phyloP scores from a whole-genome alignment of 768 basidiomycete genomes.

The Suillus luteus region DNA sequence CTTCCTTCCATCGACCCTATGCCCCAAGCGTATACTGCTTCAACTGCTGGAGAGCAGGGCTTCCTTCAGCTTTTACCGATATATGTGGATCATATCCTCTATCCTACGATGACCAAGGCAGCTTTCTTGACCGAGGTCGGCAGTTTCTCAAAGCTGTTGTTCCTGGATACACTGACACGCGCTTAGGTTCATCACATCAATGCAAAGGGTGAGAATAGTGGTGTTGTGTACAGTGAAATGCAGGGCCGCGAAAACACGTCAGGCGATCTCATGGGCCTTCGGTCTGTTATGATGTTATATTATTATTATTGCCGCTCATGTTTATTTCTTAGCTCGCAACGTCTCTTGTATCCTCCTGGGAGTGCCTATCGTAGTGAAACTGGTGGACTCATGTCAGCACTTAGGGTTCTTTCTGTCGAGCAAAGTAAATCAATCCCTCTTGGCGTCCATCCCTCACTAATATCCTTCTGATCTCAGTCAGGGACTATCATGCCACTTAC shows the following conservation, averaged over 20 bases:
- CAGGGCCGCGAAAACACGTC: constrained; percentile 94
- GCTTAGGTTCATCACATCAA: constrained; percentile 94
- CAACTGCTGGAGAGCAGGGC: constrained; percentile 93
- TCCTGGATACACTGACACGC: constrained; percentile 4
- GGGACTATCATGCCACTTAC: constrained; percentile 83
- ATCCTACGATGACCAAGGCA: constrained; percentile 89
- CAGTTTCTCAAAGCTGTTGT: constrained; percentile 4
- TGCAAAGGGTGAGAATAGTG: constrained; percentile 85
- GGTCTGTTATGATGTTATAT: constrained; percentile 47
- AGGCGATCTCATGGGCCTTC: constrained; percentile 85
- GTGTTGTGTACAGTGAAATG: constrained; percentile 98
- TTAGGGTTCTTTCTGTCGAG: constrained; percentile 82
- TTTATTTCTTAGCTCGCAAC: constrained; percentile 59
- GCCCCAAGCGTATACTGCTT: constrained; percentile 79
- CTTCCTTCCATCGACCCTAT: constrained; percentile 5
- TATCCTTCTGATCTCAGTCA: constrained; percentile 53
- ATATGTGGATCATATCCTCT: constrained; percentile 95
- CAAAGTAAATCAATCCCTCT: constrained; percentile 61
- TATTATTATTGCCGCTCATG: constrained; percentile 12
- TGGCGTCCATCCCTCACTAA: constrained; percentile 19
- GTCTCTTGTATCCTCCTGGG: constrained; percentile 72
- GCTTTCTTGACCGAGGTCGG: constrained; percentile 71
- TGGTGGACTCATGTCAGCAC: constrained; percentile 91
- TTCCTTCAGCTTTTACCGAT: constrained; percentile 84
- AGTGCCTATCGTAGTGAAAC: constrained; percentile 97